Conservation (phyloP, 305 asterid species). For the Caryopteris hybrid region DNA sequence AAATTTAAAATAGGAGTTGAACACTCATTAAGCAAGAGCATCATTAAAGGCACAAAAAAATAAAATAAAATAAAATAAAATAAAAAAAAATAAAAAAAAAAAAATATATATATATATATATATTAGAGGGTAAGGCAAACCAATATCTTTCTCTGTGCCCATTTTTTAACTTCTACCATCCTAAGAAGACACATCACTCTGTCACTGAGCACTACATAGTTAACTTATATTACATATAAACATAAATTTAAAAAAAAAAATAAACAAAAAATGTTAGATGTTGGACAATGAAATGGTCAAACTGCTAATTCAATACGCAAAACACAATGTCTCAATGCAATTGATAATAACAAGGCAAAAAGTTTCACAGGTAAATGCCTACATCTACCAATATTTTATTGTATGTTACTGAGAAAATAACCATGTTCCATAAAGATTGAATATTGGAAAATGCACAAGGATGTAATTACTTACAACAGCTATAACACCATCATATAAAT, state of each 20-base stretch:
- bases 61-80: neutral
- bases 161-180: neutral
- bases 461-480: constrained; percentile 73
- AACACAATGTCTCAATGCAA: neutral
- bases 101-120: too few species aligned
- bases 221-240: neutral
- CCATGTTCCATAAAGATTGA: neutral
- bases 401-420: neutral
- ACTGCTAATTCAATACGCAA: neutral
- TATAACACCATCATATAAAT: constrained; percentile 74
- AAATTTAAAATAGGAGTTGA: neutral
- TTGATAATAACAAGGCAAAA: neutral
- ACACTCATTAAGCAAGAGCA: neutral
- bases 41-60: neutral
- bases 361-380: neutral
- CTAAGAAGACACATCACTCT: neutral
- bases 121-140: neutral
- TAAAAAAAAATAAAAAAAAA: too few species aligned
- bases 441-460: constrained; percentile 11
- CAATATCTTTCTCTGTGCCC: neutral
- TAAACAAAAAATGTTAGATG: neutral
- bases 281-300: constrained; percentile 4
- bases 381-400: neutral
- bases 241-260: neutral
- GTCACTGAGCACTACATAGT: neutral